Conservation (phyloP, 495 filamentous ascomycete species). For the Beverwykella pulmonaria region DNA sequence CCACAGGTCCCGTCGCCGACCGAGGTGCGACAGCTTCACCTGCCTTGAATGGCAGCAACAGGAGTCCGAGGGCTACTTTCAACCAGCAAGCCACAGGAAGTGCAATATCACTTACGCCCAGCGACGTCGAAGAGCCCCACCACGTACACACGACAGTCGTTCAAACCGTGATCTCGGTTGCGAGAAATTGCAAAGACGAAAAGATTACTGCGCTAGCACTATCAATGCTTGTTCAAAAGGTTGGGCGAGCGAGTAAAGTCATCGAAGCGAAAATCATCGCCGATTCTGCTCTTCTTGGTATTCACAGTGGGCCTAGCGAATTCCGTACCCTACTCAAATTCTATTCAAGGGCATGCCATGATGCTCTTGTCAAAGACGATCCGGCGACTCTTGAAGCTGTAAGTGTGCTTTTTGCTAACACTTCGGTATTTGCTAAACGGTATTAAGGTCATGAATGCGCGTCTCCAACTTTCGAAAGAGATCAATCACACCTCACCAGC, state of each 20-base stretch:
- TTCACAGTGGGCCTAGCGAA: conserved; percentile 72
- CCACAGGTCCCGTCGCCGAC: conserved; percentile 57
- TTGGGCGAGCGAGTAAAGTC: conserved; percentile 73
- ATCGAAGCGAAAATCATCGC: conserved; percentile 83
- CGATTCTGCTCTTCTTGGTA: conserved; percentile 75
- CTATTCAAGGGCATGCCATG: conserved; percentile 70
- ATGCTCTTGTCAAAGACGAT: conserved; percentile 69
- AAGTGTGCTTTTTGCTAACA: conserved; percentile 43
- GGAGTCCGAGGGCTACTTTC: conserved; percentile 42
- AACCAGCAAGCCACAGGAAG: conserved; percentile 68
- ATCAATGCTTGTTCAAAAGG: conserved; percentile 92
- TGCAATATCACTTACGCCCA: conserved; percentile 71
- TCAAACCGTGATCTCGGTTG: conserved; percentile 85
- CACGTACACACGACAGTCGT: conserved; percentile 77
- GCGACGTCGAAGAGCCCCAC: conserved; percentile 72
- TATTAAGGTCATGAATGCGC: conserved; percentile 70
- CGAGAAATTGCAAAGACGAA: conserved; percentile 75
- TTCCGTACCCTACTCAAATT: conserved; percentile 83
- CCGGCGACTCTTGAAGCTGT: conserved; percentile 63
- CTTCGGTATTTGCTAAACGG: conserved; percentile 31
- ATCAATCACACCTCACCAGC: conserved; percentile 68
- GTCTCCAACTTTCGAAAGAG: conserved; percentile 71
- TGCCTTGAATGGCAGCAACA: conserved; percentile 33
- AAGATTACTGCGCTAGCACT: conserved; percentile 94
- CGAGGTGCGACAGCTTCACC: conserved; percentile 43